Base-by-base conservation (phyloP, 2,329 filamentous ascomycete species). In the Eutypa lata region DNA sequence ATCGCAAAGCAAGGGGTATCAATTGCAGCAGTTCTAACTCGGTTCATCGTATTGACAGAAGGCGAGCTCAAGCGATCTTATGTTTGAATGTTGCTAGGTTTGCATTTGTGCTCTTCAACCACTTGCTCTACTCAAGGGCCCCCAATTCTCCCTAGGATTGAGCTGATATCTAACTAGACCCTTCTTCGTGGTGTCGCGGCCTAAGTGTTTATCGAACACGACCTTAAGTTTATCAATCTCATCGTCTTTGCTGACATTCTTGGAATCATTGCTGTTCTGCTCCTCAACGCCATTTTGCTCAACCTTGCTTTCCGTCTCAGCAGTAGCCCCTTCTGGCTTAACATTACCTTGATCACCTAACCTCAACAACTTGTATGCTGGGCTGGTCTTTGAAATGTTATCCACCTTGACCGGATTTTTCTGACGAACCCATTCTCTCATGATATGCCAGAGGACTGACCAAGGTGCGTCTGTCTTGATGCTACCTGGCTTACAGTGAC, bases 391-490 rank as follows among this genome's bases (percentile, higher is more conserved):
- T 62, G 83, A 88, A 51, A 96, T 77, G 19, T 84, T 83, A 1
- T 82, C 82, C 35, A 86, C 82, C 66, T 89, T 95, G 53, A 96
- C 78, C 0, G 92, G 91, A 0, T 83, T 79, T 63, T 87, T 89
- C 67, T 96, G 91, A 22, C 87, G 82, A 14, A 89, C 83, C 91
- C 91, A 99, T 71, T 96, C 91, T 24, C 90, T 82, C 84, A 97
- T 94, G 26, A 97, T 77, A 67, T 95, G 89, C 92, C 94, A 97
- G 47, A 99, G 82, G 0, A 90, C 86, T 4, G 78, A 78, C 91
- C 91, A 99, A 0, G 92, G 90, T 14, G 94, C 94, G 71, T 97
- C 86, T 0, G 94, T 97, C 75, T 95, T 96, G 71, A 97, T 86
- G 64, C 90, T 94, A 24, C 92, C 93, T 0, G 90, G 82, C 60